Evolutionary conservation across 108 stramenopile genomes (phyloP).

Genomic region (Nitzschia putrida): DNA sequence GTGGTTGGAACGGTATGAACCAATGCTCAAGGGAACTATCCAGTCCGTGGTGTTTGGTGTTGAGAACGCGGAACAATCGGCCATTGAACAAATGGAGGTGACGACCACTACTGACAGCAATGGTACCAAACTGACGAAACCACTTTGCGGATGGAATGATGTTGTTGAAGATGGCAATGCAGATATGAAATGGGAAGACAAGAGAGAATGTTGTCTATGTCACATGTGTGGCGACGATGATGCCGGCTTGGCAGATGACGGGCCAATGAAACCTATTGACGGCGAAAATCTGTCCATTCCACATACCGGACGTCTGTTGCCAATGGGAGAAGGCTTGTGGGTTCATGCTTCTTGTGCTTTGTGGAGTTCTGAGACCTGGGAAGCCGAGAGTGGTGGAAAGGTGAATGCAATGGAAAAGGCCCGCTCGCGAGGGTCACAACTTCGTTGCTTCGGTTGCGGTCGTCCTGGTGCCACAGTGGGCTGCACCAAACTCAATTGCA

Average conservation of each 20-base stretch:
- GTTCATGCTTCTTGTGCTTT: conserved; percentile 68
- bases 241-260: conserved; percentile 43
- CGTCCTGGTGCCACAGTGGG: conserved; percentile 65
- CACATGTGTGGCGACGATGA: conserved; percentile 71
- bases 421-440: conserved; percentile 57
- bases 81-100: not conserved
- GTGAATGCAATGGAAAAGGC: conserved; percentile 60
- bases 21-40: conserved; percentile 25
- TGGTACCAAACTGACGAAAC: conserved; percentile 29
- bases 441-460: conserved; percentile 76
- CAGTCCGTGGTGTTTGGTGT: conserved; percentile 29
- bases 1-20: conserved; percentile 40
- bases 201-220: conserved; percentile 65
- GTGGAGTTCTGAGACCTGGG: conserved; percentile 72
- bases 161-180: conserved; percentile 10
- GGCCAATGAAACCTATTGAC: conserved; percentile 12
- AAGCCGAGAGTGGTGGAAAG: conserved; percentile 44
- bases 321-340: conserved; percentile 60
- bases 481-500: conserved; percentile 55
- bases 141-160: conserved; percentile 60
- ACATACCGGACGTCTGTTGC: conserved; percentile 58
- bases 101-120: not conserved
- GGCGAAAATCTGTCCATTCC: conserved; percentile 18
- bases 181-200: conserved; percentile 55
- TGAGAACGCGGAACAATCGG: not conserved